Evolutionary conservation across 192 early-diverging fungal genomes (phyloP).

Genomic region (Paraglomus occultum): DNA sequence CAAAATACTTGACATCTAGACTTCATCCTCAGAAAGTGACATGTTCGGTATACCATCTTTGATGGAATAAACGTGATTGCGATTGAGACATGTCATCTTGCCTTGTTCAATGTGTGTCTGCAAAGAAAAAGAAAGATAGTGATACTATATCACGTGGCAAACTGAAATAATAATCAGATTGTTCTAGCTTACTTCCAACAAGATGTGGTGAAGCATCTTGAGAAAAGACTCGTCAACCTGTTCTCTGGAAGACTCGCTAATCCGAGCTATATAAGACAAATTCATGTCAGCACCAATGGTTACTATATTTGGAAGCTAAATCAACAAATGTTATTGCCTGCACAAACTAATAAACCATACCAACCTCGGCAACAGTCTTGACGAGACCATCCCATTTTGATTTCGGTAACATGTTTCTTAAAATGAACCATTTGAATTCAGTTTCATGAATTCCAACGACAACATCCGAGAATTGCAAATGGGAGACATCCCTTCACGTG

Average conservation of each 20-base stretch:
- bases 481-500: constrained; percentile 96
- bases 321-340: neutral
- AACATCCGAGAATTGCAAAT: constrained; percentile 80
- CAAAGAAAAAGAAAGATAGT: neutral
- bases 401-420: constrained; percentile 72
- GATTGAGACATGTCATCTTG: constrained; percentile 88
- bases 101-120: constrained; percentile 85
- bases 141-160: neutral
- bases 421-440: constrained; percentile 86
- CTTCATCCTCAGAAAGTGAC: constrained; percentile 80
- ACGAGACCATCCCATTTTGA: constrained; percentile 75
- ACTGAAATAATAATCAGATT: neutral
- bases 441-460: constrained; percentile 83
- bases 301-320: neutral
- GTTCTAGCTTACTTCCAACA: constrained; percentile 85
- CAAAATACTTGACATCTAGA: constrained; percentile 48
- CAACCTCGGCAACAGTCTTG: constrained; percentile 61
- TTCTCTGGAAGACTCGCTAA: constrained; percentile 62
- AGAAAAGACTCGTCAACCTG: constrained; percentile 64
- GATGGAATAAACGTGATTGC: constrained; percentile 87
- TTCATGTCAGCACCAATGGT: neutral
- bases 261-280: constrained; percentile 52
- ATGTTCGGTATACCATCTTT: constrained; percentile 94
- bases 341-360: neutral
- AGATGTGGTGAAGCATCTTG: constrained; percentile 67